Evolutionary conservation across 805 yeast genomes (phyloP).

Genomic region (Yamadazyma endophytica): DNA sequence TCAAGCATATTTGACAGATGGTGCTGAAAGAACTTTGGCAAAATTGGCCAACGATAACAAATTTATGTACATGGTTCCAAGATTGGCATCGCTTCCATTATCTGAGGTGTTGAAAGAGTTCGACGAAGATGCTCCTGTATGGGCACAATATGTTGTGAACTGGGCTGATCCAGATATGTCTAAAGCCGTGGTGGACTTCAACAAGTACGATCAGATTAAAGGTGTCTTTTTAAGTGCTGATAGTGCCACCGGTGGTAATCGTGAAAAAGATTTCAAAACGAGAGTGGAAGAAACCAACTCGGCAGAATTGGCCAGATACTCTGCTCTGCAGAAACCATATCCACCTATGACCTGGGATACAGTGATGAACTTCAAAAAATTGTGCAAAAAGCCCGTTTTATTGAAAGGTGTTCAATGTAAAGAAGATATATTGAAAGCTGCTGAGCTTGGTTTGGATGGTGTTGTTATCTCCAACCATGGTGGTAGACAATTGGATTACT

Average conservation of each 20-base stretch:
- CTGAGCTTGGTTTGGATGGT: conserved; percentile 66
- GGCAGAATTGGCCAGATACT: conserved; percentile 4
- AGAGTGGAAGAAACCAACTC: conserved; percentile 6
- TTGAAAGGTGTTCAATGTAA: conserved; percentile 76
- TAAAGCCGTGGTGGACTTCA: conserved; percentile 21
- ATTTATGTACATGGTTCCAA: conserved; percentile 28
- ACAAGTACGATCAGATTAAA: conserved; percentile 21
- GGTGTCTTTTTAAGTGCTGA: conserved; percentile 32
- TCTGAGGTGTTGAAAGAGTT: conserved; percentile 23
- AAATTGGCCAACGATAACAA: conserved; percentile 28
- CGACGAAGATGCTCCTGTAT: conserved; percentile 27
- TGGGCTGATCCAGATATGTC: conserved; percentile 17
- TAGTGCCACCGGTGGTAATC: conserved; percentile 30
- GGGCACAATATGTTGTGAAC: conserved; percentile 31
- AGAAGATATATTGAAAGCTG: conserved; percentile 73
- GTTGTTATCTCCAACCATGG: conserved; percentile 85
- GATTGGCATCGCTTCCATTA: conserved; percentile 18
- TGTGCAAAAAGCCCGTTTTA: conserved; percentile 41
- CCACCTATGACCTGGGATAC: conserved; percentile 25
- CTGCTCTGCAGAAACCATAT: conserved; percentile 10
- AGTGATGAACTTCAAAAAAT: conserved; percentile 15
- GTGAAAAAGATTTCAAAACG: conserved; percentile 39
- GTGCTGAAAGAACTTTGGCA: conserved; percentile 19
- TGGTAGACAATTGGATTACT: conserved; percentile 80
- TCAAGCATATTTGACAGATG: conserved; percentile 22